Percentiles rank a stretch among this genome's conserved stretches.
Evolutionary conservation across 1,284 basidiomycete genomes (phyloP).

Genomic region (Ganoderma multipileum): DNA sequence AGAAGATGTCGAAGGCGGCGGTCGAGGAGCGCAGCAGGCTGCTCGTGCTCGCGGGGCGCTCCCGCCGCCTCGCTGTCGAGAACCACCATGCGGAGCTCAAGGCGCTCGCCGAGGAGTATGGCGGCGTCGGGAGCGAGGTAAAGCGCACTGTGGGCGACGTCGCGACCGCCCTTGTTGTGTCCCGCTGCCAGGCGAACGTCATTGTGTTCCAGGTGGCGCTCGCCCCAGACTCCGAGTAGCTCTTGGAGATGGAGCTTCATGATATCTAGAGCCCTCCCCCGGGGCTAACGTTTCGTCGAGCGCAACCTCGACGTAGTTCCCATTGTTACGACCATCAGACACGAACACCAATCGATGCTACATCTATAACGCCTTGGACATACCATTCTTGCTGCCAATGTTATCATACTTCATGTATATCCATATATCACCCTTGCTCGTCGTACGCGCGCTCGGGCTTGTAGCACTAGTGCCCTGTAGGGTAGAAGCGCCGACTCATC

Average conservation of each 20-base stretch:
- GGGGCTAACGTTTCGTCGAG: background rate
- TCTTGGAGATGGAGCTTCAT: background rate
- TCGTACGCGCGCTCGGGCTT: background rate
- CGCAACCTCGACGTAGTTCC: background rate
- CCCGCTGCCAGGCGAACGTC: conserved; percentile 64
- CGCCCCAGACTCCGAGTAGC: conserved; percentile 15
- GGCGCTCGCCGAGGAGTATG: conserved; percentile 64
- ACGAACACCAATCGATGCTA: background rate
- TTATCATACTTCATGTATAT: background rate
- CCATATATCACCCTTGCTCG: background rate
- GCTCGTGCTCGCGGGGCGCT: conserved; percentile 73
- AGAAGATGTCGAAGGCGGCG: conserved; percentile 31
- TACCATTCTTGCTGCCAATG: background rate
- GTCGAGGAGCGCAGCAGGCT: conserved; percentile 47
- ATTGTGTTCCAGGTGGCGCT: conserved; percentile 74
- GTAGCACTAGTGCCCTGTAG: background rate
- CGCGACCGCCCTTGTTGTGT: conserved; percentile 74
- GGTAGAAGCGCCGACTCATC: background rate
- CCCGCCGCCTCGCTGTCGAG: conserved; percentile 70
- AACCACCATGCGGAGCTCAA: conserved; percentile 71
- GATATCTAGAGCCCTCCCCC: background rate
- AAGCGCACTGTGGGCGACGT: conserved; percentile 85
- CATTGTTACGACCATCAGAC: background rate
- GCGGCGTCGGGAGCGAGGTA: conserved; percentile 59
- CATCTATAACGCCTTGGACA: background rate